phyloP scores from a whole-genome alignment of 352 stramenopile genomes.

The Phytophthora sp. region DNA sequence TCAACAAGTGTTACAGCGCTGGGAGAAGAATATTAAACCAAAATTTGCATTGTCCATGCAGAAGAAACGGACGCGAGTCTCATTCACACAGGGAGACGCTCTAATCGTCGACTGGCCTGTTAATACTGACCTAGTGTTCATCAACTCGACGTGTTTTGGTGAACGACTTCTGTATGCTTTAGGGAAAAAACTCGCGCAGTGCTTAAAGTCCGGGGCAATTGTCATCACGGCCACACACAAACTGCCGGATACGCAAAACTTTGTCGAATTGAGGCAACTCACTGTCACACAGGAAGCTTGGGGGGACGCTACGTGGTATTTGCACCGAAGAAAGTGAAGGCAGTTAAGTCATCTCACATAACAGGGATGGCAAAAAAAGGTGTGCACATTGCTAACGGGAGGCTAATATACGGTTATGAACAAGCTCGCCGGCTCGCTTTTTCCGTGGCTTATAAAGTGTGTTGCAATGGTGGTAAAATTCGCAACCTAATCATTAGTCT shows the following conservation, averaged over 20 bases:
- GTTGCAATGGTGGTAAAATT: constrained; percentile 9
- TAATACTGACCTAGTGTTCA: constrained; percentile 77
- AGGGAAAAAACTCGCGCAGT: constrained; percentile 46
- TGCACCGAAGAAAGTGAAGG: constrained; percentile 56
- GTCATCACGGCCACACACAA: constrained; percentile 69
- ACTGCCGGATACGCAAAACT: constrained; percentile 53
- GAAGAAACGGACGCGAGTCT: constrained; percentile 75
- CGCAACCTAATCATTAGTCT: constrained; percentile 33
- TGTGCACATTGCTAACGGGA: constrained; percentile 29
- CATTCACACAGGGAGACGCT: constrained; percentile 77
- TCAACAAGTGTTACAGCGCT: constrained; percentile 53
- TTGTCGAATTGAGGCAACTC: constrained; percentile 47
- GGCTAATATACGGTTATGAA: constrained; percentile 42
- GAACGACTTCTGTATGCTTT: constrained; percentile 64
- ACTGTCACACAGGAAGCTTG: constrained; percentile 64
- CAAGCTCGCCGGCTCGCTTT: constrained; percentile 23
- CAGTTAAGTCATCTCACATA: no score
- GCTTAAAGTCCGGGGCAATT: constrained; percentile 61
- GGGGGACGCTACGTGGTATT: constrained; percentile 62
- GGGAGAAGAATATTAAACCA: constrained; percentile 64
- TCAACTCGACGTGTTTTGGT: constrained; percentile 92
- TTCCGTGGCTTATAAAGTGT: constrained; percentile 34
- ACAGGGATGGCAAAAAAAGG: constrained; percentile 13
- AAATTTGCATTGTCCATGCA: constrained; percentile 53
- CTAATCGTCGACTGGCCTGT: constrained; percentile 72